phyloP scores from a whole-genome alignment of 2,329 filamentous ascomycete species.

The Tolypocladium capitatum region DNA sequence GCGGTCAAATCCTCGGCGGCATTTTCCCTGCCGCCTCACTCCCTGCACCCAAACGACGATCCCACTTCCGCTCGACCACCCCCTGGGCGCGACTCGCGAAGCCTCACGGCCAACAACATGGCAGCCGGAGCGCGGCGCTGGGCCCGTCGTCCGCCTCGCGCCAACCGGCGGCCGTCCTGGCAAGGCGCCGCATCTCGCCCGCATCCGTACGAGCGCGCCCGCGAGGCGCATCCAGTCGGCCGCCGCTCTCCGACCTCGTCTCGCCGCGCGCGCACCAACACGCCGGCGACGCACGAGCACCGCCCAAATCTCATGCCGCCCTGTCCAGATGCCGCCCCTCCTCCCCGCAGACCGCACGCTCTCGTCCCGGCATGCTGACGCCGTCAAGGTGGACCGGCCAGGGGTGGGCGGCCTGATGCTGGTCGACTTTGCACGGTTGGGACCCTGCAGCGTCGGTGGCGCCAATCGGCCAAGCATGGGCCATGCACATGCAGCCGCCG shows the following conservation, averaged over 20 bases:
- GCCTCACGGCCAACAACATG: not conserved
- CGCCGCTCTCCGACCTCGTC: too few relatives aligned
- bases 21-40: not conserved
- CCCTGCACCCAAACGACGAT: not conserved
- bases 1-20: slow-evolving; percentile 5
- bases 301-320: too few relatives aligned
- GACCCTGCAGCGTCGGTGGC: not conserved
- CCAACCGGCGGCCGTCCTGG: not conserved
- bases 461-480: not conserved
- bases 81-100: not conserved
- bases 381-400: not conserved
- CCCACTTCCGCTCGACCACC: not conserved
- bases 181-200: not conserved
- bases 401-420: not conserved
- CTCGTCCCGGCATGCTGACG: not conserved
- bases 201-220: not conserved
- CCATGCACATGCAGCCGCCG: not conserved
- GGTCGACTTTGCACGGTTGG: not conserved
- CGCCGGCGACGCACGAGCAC: too few relatives aligned
- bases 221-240: too few relatives aligned
- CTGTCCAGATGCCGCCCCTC: not conserved
- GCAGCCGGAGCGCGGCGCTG: not conserved
- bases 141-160: not conserved
- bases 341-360: not conserved
- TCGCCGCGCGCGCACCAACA: too few relatives aligned